Percentiles rank a stretch among this genome's conserved stretches.
Conservation (phyloP, 257 asterid species). For the Thymus mandschuricus region DNA sequence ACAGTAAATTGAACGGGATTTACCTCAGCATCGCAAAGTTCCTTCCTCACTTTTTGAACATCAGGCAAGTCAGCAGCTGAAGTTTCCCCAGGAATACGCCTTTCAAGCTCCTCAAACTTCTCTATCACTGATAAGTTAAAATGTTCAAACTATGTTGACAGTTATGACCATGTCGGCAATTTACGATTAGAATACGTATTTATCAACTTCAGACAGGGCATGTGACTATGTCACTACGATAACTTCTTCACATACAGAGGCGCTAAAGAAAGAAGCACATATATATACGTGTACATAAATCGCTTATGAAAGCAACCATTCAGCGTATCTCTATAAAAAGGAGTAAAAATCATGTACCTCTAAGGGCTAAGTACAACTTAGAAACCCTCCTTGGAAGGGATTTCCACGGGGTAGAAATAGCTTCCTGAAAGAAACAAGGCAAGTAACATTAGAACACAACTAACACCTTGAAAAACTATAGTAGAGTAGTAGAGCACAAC, state of each 20-base stretch:
- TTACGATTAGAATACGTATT: not conserved
- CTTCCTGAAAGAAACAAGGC: slow-evolving; percentile 55
- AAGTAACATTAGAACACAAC: slow-evolving; percentile 29
- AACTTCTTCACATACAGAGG: not conserved
- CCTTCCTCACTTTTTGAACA: slow-evolving; percentile 69
- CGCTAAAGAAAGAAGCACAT: not conserved
- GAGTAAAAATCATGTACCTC: slow-evolving; percentile 58
- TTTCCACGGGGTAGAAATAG: slow-evolving; percentile 86
- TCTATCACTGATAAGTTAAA: slow-evolving; percentile 63
- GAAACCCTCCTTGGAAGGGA: slow-evolving; percentile 84
- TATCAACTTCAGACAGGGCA: not conserved
- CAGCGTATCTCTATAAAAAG: slow-evolving; percentile 6
- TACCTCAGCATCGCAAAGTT: slow-evolving; percentile 78
- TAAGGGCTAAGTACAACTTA: slow-evolving; percentile 83
- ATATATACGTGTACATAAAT: not conserved
- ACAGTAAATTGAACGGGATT: slow-evolving; percentile 7
- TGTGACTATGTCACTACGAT: no score
- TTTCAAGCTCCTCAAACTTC: slow-evolving; percentile 79
- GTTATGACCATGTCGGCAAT: not conserved
- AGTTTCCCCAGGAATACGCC: slow-evolving; percentile 71
- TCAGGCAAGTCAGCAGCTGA: slow-evolving; percentile 65
- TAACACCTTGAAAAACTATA: not conserved
- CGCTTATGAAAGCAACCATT: slow-evolving; percentile 4
- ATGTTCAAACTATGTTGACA: slow-evolving; percentile 1
- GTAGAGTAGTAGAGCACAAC: slow-evolving; percentile 17